These are phyloP conservation scores for Aspergillus carbonarius DNA, from an alignment of 2,329 filamentous ascomycete genomes.

Conservation along the genomic window DNA sequence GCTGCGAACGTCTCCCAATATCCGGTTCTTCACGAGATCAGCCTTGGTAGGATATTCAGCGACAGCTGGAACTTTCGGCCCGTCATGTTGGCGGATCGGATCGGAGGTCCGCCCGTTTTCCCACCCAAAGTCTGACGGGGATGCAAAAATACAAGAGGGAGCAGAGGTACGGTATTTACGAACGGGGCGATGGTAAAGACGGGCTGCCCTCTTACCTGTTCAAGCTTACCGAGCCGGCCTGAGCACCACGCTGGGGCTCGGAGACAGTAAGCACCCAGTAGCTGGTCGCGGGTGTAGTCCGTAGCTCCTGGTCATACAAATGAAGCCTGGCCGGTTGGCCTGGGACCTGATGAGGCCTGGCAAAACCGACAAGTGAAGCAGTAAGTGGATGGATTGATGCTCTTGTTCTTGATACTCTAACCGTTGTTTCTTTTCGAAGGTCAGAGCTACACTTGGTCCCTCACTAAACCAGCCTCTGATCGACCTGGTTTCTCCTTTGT, in stretches of 20 bases:
- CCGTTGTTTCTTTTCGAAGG: not conserved
- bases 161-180: not conserved
- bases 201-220: not conserved
- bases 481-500: not conserved
- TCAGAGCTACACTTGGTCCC: not conserved
- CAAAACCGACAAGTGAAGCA: too few species aligned
- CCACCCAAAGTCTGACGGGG: conserved; percentile 3
- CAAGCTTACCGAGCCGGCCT: not conserved
- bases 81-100: conserved; percentile 14
- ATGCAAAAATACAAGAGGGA: conserved; percentile 4
- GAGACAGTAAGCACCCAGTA: not conserved
- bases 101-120: conserved; percentile 12
- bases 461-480: not conserved
- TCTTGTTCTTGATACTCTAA: not conserved
- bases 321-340: not conserved
- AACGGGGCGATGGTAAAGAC: not conserved
- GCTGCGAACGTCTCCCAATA: not conserved
- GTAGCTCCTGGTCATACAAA: not conserved
- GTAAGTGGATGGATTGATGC: not conserved
- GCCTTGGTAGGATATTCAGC: not conserved
- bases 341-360: not conserved
- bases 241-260: not conserved
- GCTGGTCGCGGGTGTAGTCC: not conserved
- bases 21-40: not conserved
- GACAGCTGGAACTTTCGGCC: conserved; percentile 10